A percentile compares a stretch with the other conserved stretches of the same genome.
These are phyloP conservation scores for Cladosporium sp. DNA, from an alignment of 2,329 filamentous ascomycete species.

Conservation along the genomic window DNA sequence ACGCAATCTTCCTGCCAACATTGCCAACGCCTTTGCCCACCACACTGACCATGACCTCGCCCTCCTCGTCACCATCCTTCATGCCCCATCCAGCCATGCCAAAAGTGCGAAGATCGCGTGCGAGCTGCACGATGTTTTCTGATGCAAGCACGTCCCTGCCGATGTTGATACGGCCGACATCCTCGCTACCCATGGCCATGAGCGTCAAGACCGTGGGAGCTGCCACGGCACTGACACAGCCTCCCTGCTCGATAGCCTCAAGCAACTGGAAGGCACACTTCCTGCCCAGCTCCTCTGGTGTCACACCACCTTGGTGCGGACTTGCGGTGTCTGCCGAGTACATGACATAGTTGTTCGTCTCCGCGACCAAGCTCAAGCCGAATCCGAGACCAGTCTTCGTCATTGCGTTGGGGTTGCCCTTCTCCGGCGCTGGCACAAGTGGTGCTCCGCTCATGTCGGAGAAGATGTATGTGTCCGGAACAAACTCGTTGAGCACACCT, in stretches of 20 bases:
- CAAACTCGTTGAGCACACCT: slow-evolving; percentile 81
- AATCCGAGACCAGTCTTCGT: slow-evolving; percentile 80
- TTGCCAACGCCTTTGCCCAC: slow-evolving; percentile 94
- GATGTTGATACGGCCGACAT: slow-evolving; percentile 83
- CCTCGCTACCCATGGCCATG: slow-evolving; percentile 98
- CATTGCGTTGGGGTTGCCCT: slow-evolving; percentile 57
- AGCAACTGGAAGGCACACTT: slow-evolving; percentile 86
- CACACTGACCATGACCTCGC: slow-evolving; percentile 81
- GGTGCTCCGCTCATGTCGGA: slow-evolving; percentile 65
- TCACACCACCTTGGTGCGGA: slow-evolving; percentile 75
- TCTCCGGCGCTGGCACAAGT: slow-evolving; percentile 68
- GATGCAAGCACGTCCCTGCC: slow-evolving; percentile 79
- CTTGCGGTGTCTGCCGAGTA: slow-evolving; percentile 82
- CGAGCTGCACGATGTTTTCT: slow-evolving; percentile 77
- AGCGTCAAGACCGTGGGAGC: slow-evolving; percentile 76
- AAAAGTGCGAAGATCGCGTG: slow-evolving; percentile 83
- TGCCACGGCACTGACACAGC: slow-evolving; percentile 74
- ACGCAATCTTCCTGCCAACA: slow-evolving; percentile 83
- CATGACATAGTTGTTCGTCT: slow-evolving; percentile 82
- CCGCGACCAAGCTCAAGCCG: slow-evolving; percentile 85
- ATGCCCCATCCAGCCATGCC: slow-evolving; percentile 90
- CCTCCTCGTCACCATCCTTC: slow-evolving; percentile 64
- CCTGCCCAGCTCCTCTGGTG: slow-evolving; percentile 88
- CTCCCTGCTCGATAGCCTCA: slow-evolving; percentile 78
- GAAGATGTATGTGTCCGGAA: slow-evolving; percentile 87